Percentiles rank a stretch among this genome's conserved stretches.
phyloP scores from a whole-genome alignment of 2,329 filamentous ascomycete genomes.

The Colletotrichum tropicicola region DNA sequence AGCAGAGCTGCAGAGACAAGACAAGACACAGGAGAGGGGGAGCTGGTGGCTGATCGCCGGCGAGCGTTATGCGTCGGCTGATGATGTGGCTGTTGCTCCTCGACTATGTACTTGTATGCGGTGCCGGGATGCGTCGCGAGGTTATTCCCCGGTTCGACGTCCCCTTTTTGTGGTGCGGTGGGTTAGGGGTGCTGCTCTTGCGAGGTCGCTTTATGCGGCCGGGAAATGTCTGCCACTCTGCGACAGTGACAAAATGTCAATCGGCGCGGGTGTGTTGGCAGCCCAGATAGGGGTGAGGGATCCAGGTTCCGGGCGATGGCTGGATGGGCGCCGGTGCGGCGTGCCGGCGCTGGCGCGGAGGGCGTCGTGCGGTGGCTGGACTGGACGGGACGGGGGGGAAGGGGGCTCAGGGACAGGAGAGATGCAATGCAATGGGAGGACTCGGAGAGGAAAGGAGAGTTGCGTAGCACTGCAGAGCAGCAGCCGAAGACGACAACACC shows the following conservation, averaged over 20 bases:
- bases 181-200: conserved; percentile 10
- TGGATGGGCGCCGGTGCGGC: conserved; percentile 12
- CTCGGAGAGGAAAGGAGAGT: neutral
- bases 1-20: too few species aligned
- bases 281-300: neutral
- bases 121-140: conserved; percentile 10
- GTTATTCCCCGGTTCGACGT: conserved; percentile 8
- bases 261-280: conserved; percentile 16
- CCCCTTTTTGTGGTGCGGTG: conserved; percentile 4
- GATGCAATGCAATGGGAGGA: too few species aligned
- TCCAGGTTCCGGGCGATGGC: conserved; percentile 14
- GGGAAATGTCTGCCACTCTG: too few species aligned
- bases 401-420: neutral
- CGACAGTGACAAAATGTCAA: conserved; percentile 19
- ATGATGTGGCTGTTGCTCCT: conserved; percentile 19
- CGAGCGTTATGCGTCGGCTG: conserved; percentile 10
- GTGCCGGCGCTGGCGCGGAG: neutral
- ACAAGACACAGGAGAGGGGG: neutral
- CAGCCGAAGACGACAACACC: neutral
- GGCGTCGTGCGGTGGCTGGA: neutral
- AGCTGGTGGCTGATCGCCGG: conserved; percentile 9
- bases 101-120: conserved; percentile 2
- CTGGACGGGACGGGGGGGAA: neutral
- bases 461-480: conserved; percentile 1
- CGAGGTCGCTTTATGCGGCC: conserved; percentile 7